Conservation (phyloP, 2,329 filamentous ascomycete genomes). For the Colletotrichum paranaense region DNA sequence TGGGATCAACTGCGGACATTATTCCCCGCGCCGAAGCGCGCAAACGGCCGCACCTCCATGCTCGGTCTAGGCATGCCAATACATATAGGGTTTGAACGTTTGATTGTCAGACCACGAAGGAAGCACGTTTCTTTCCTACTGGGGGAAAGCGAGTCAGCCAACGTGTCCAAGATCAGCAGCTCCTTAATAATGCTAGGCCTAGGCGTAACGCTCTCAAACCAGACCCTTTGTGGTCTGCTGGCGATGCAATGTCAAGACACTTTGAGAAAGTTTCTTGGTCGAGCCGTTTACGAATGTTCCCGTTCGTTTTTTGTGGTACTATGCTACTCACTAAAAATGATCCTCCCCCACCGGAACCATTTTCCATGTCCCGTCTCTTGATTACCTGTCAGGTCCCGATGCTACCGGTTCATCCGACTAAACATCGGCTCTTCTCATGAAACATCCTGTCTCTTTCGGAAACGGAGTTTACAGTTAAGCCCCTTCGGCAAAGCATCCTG, state of each 20-base stretch:
- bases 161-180: neutral
- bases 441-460: slow-evolving; percentile 49
- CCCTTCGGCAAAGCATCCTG: neutral
- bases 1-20: neutral
- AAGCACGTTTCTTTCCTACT: neutral
- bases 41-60: neutral
- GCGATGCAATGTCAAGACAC: neutral
- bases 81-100: neutral
- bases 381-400: neutral
- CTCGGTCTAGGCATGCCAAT: neutral
- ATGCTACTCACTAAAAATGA: neutral
- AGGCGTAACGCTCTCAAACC: neutral
- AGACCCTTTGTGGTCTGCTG: neutral
- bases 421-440: neutral
- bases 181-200: neutral
- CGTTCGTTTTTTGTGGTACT: neutral
- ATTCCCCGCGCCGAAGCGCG: neutral
- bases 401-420: neutral
- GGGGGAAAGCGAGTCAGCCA: neutral
- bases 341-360: neutral
- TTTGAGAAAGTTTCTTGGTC: neutral
- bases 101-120: neutral
- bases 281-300: neutral
- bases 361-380: neutral
- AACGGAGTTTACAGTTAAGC: neutral